These are phyloP conservation scores for Ceratocystis albifundus DNA, from an alignment of 2,329 filamentous ascomycete genomes.

Conservation along the genomic window DNA sequence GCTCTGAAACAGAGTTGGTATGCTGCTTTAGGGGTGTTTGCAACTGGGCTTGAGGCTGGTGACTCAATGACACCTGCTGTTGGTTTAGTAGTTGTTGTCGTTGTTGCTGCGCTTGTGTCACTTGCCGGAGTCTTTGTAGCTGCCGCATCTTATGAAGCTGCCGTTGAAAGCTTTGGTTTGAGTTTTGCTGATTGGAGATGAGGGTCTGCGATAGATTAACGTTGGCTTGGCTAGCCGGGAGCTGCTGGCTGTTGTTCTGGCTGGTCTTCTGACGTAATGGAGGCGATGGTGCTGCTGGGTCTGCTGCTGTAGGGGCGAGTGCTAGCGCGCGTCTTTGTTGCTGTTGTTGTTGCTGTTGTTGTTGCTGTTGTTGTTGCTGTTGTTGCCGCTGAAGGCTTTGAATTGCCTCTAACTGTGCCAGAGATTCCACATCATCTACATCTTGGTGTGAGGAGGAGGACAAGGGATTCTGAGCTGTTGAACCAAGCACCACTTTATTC, in stretches of 20 bases:
- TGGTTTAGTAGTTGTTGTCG: not conserved
- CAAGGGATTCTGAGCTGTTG: not conserved
- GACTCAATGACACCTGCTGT: not conserved
- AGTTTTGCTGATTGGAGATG: not conserved
- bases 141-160: not conserved
- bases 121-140: not conserved
- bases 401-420: not conserved
- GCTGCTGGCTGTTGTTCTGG: not conserved
- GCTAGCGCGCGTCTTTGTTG: not conserved
- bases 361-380: not conserved
- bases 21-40: not conserved
- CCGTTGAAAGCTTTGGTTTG: not conserved
- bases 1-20: not conserved
- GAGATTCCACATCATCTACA: not conserved
- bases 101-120: not conserved
- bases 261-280: not conserved
- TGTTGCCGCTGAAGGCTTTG: not conserved
- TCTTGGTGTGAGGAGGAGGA: slow-evolving; percentile 5
- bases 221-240: not conserved
- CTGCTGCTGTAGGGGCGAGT: not conserved
- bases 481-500: not conserved
- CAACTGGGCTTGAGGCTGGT: not conserved
- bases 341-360: not conserved
- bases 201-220: not conserved
- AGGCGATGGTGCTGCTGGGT: not conserved